phyloP scores from a whole-genome alignment of 2,329 filamentous ascomycete genomes.

The Plenodomus tracheiphilus region DNA sequence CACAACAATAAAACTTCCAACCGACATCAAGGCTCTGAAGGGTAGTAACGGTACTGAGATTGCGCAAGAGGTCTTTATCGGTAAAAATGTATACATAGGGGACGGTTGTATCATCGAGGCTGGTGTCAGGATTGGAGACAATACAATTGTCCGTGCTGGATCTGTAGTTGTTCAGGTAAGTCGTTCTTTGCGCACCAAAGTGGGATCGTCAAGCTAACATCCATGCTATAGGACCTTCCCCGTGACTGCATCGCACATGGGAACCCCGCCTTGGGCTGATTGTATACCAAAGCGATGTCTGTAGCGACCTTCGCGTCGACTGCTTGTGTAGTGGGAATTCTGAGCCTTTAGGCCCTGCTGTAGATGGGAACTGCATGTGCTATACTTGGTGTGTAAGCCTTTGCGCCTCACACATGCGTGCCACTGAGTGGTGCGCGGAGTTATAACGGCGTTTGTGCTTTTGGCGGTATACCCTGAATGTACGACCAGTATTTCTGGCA shows the following conservation, averaged over 20 bases:
- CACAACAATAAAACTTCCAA: conserved; percentile 72
- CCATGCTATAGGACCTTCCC: conserved; percentile 49
- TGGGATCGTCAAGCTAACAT: conserved; percentile 15
- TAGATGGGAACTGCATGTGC: conserved; percentile 6
- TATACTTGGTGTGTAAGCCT: neutral
- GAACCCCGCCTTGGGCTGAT: conserved; percentile 48
- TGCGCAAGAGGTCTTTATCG: conserved; percentile 74
- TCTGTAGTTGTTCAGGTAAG: conserved; percentile 60
- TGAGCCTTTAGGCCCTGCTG: neutral
- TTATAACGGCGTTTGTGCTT: conserved; percentile 7
- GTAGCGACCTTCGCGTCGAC: neutral
- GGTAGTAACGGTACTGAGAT: conserved; percentile 73
- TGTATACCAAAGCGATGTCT: conserved; percentile 5
- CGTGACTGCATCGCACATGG: conserved; percentile 52
- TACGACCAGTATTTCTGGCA: neutral
- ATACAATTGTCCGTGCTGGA: conserved; percentile 58
- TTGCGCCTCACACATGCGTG: neutral
- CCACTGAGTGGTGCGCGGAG: conserved; percentile 12
- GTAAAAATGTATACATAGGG: conserved; percentile 70
- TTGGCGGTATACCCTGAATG: neutral
- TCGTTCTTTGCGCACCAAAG: conserved; percentile 6
- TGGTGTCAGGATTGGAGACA: conserved; percentile 58
- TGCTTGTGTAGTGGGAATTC: neutral
- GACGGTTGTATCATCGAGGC: conserved; percentile 63
- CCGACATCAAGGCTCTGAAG: conserved; percentile 72